Evolutionary conservation across 495 filamentous ascomycete species (phyloP).

Genomic region (Aspergillus olivimuriae): DNA sequence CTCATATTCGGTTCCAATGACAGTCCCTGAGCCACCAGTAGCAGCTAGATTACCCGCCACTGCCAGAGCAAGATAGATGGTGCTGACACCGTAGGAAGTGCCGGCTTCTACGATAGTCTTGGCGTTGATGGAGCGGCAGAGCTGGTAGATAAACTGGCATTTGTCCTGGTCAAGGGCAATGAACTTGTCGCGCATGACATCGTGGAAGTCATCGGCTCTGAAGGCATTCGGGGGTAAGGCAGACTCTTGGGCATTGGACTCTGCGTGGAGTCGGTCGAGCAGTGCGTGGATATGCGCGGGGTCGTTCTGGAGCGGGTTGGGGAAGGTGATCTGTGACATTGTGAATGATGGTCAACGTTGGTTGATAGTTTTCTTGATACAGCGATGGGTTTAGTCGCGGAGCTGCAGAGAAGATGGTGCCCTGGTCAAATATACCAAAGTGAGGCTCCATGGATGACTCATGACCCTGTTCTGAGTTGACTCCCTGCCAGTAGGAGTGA

Average conservation of each 20-base stretch:
- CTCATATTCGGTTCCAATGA: constrained; percentile 55
- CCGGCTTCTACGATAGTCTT: constrained; percentile 49
- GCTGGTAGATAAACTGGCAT: constrained; percentile 46
- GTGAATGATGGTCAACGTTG: too few relatives aligned
- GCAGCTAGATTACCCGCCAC: constrained; percentile 28
- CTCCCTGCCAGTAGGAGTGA: too few relatives aligned
- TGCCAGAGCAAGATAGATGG: constrained; percentile 54
- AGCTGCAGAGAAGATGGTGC: too few relatives aligned
- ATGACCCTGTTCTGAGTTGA: too few relatives aligned
- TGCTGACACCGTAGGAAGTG: constrained; percentile 54
- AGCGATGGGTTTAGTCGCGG: too few relatives aligned
- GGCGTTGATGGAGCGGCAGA: constrained; percentile 36
- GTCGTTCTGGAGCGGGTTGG: constrained; percentile 4
- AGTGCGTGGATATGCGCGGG: constrained; percentile 15
- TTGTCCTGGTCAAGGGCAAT: constrained; percentile 52
- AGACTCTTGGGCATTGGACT: constrained; percentile 26
- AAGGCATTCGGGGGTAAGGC: constrained; percentile 9
- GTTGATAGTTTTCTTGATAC: too few relatives aligned
- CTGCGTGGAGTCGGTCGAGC: constrained; percentile 21
- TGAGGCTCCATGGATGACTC: too few relatives aligned
- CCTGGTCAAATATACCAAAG: too few relatives aligned
- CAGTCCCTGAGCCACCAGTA: constrained; percentile 22
- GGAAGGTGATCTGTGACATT: neutral
- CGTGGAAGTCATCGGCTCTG: constrained; percentile 21
- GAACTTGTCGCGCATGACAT: constrained; percentile 45